A percentile compares a stretch with the other conserved stretches of the same genome.
Conservation (phyloP, 495 filamentous ascomycete genomes). For the Aspergillus carlsbadensis region DNA sequence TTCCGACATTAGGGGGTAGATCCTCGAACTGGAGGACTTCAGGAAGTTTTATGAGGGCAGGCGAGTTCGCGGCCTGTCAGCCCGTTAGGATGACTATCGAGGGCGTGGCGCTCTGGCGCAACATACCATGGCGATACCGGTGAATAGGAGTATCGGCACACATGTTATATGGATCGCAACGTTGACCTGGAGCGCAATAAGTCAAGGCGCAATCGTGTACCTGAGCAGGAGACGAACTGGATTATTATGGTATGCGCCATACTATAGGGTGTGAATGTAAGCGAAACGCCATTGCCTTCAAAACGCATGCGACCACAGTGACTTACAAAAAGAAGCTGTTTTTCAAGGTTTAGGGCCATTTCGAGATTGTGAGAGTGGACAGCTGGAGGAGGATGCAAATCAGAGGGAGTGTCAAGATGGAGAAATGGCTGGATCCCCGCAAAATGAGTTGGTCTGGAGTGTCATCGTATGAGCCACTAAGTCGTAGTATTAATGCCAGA, state of each 20-base stretch:
- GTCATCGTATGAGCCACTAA: neutral
- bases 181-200: slow-evolving; percentile 58
- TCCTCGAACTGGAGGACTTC: slow-evolving; percentile 67
- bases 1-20: slow-evolving; percentile 79
- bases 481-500: neutral
- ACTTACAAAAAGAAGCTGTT: slow-evolving; percentile 76
- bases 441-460: neutral
- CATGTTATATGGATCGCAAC: slow-evolving; percentile 86
- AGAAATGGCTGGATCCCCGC: neutral
- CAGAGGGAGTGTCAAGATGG: neutral
- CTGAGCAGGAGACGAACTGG: slow-evolving; percentile 46
- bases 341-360: slow-evolving; percentile 78
- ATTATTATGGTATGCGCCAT: slow-evolving; percentile 93
- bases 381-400: neutral
- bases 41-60: slow-evolving; percentile 68
- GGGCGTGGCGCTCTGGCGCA: neutral
- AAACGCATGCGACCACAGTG: neutral
- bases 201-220: neutral
- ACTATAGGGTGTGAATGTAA: slow-evolving; percentile 54
- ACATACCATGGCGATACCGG: slow-evolving; percentile 74
- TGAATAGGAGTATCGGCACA: slow-evolving; percentile 81
- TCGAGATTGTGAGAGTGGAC: slow-evolving; percentile 3
- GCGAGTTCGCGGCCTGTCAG: slow-evolving; percentile 72
- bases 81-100: slow-evolving; percentile 11
- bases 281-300: slow-evolving; percentile 4